These are phyloP conservation scores for Alloascoidea africana DNA, from an alignment of 805 yeast genomes.

Conservation along the genomic window DNA sequence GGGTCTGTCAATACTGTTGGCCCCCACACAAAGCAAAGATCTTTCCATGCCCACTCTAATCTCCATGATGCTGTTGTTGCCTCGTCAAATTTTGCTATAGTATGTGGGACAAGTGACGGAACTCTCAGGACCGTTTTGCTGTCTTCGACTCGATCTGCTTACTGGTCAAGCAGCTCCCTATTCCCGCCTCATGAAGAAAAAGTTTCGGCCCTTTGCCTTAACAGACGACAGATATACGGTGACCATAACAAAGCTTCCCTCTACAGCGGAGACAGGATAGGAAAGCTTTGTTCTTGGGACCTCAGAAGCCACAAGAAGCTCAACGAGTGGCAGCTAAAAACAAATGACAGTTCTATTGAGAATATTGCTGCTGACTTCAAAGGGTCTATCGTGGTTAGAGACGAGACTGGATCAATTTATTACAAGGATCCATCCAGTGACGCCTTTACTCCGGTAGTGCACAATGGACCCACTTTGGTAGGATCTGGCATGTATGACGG, in stretches of 20 bases:
- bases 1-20: background rate
- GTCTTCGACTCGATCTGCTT: background rate
- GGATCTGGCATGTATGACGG: no score
- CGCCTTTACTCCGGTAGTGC: background rate
- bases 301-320: background rate
- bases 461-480: background rate
- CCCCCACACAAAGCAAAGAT: background rate
- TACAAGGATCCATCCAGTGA: background rate
- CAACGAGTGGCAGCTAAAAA: background rate
- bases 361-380: background rate
- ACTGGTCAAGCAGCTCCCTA: background rate
- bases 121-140: background rate
- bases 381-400: background rate
- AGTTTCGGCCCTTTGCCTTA: background rate
- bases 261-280: background rate
- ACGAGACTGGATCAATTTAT: background rate
- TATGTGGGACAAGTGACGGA: background rate
- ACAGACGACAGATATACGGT: slow-evolving; percentile 1
- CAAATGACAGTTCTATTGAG: background rate
- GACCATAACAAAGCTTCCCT: background rate
- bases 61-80: background rate
- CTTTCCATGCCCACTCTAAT: background rate
- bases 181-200: background rate
- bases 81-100: background rate
- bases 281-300: background rate